Evolutionary conservation across 345 rosid genomes (phyloP), one percentile per base, ranked within the genome.

Genomic region (Citrus glauca): DNA sequence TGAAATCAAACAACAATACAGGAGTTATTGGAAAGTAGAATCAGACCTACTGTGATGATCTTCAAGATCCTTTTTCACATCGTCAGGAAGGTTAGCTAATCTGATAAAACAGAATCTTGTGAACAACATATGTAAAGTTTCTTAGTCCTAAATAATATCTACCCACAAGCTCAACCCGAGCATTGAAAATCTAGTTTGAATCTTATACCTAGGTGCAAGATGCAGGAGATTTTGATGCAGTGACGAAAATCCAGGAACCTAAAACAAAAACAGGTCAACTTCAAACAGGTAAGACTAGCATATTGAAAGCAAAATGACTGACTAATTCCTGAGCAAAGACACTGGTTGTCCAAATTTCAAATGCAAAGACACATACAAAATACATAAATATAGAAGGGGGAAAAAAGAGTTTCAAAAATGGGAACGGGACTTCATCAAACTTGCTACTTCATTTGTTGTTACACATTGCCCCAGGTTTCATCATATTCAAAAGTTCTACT

Each of bases 241-340:
- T 45, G 78, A 81, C 64, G 97, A 75, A 82, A 84, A 95, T 33
- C 93, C 94, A 24, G 99, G 98, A 77, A 95, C 99, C 99, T 95
- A 78, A 25, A 80, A 77, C n/a, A 56, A 64, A 25, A 70, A 76
- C 38, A 57, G 19, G n/a, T 64, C 62, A 80, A 71, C 75, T 67
- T 66, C 71, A 70, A 66, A 30, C 37, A 78, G 74, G 30, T 28
- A 69, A 30, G 28, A 76, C 33, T 28, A 32, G 27, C 45, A 77
- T 14, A 59, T 8, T 2, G 33, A 32, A 72, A 72, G 30, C 50
- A 2, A 37, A 68, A 37, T 22, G 65, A 2, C 1, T 1, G 65
- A 2, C 1, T 2, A 25, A 9, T 37, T n/a, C 14, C 57, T 24
- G 1, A 38, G 3, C 64, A 19, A 13, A 32, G 2, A 48, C 11